Evolutionary conservation across 352 stramenopile genomes (phyloP), one percentile per base, ranked within the genome.

Genomic region (Pythium apleroticum): DNA sequence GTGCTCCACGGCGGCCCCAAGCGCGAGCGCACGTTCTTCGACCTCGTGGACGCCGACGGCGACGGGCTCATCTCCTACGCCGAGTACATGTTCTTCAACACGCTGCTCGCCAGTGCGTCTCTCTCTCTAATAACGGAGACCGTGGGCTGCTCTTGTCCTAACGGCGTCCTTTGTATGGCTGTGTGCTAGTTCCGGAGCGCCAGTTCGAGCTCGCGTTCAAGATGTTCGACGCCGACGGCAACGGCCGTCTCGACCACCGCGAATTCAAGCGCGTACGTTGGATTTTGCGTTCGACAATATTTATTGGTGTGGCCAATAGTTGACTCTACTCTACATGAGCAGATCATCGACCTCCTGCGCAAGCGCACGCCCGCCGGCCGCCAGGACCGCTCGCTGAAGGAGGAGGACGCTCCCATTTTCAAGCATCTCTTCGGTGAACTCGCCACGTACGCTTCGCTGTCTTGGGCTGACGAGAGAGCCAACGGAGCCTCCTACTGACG

Each of bases 21-120:
- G 50, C 84, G 74, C 22, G 52, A 69, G 9, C 86, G 89, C 63
- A 86, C 83, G 28, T 96, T 96, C 65, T 94, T 93, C 55, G 85
- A 92, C 52, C 43, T 96, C 37, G 82, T 96, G 37, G 87, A 96
- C 60, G 81, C 85, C 10, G 89, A 96, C 43, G 86, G 87, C 14
- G 89, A 96, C 68, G 89, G 88, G 0, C 70, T 96, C 28, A 96
- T 96, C 60, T 93, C 82, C 60, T 96, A 95, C 69, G 60, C 82
- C 19, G 86, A 96, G 80, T 96, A 92, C 77, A 93, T 95, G 77
- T 91, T 96, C 68, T 95, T 96, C 73, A 88, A 89, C 59, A 94
- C 84, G 49, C 67, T 96, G 43, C 81, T 96, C 10, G 74, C 82
- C 24, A 94, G 86, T 95, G 75, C 65, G 85, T 85, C 22, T 10